Conservation (phyloP, 208 protist genomes). For the Trypanosoma vivax region DNA sequence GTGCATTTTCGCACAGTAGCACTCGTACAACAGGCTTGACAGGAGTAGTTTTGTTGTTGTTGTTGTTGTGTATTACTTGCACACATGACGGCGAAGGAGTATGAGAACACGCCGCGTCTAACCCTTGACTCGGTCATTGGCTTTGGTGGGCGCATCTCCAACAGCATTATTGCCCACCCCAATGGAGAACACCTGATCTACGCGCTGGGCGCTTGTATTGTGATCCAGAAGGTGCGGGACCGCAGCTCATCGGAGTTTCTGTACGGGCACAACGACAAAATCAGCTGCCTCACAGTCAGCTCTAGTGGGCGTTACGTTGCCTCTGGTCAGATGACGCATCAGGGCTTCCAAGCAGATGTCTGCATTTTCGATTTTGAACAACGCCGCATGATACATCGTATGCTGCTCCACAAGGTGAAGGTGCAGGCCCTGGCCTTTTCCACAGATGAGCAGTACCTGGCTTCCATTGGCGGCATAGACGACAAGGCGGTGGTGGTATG, state of each 20-base stretch:
- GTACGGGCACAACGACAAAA: conserved; percentile 92
- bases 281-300: conserved; percentile 92
- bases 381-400: conserved; percentile 82
- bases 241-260: conserved; percentile 81
- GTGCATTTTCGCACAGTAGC: background rate
- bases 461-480: conserved; percentile 91
- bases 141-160: conserved; percentile 77
- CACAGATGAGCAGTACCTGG: conserved; percentile 87
- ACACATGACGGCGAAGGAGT: conserved; percentile 46
- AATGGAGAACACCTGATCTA: conserved; percentile 89
- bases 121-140: conserved; percentile 78
- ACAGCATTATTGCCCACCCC: conserved; percentile 85
- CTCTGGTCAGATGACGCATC: conserved; percentile 92
- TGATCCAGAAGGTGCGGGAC: conserved; percentile 83
- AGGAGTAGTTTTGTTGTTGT: too few species aligned
- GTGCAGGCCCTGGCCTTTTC: conserved; percentile 93
- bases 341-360: conserved; percentile 92
- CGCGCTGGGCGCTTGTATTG: conserved; percentile 90
- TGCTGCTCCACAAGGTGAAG: conserved; percentile 93
- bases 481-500: conserved; percentile 94
- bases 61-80: background rate
- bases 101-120: conserved; percentile 52
- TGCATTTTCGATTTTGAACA: conserved; percentile 90
- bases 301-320: conserved; percentile 87
- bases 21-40: background rate